Percentiles rank a stretch among this genome's conserved stretches.
Conservation (phyloP, 495 filamentous ascomycete genomes). For the Xylaria castorea region DNA sequence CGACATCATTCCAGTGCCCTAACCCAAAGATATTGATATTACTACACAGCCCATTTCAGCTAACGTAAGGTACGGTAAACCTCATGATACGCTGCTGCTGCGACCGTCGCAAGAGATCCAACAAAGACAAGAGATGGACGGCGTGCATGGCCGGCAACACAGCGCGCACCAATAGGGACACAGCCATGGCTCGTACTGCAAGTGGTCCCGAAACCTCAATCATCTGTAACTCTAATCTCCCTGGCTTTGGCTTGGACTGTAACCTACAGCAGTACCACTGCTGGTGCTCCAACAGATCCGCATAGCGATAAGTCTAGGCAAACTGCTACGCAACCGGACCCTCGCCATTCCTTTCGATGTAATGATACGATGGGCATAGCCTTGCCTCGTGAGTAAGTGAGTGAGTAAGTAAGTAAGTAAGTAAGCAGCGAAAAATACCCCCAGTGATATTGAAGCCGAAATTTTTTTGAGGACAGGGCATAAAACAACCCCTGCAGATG, state of each 20-base stretch:
- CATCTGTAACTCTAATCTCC: slow-evolving; percentile 20
- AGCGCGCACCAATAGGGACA: slow-evolving; percentile 28
- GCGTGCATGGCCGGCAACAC: slow-evolving; percentile 22
- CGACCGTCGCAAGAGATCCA: slow-evolving; percentile 13
- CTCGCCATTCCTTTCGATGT: slow-evolving; percentile 16
- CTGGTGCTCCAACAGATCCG: slow-evolving; percentile 16
- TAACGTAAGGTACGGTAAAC: slow-evolving; percentile 27
- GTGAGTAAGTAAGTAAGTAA: slow-evolving; percentile 7
- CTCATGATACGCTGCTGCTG: slow-evolving; percentile 24
- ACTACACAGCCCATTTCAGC: slow-evolving; percentile 13
- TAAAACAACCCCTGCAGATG: slow-evolving; percentile 23
- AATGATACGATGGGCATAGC: slow-evolving; percentile 8
- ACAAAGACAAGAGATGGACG: slow-evolving; percentile 13
- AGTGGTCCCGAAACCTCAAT: slow-evolving; percentile 23
- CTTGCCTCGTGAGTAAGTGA: slow-evolving; percentile 6
- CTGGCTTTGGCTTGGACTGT: slow-evolving; percentile 5
- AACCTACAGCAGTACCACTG: slow-evolving; percentile 19
- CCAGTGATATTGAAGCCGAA: neutral
- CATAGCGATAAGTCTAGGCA: slow-evolving; percentile 20
- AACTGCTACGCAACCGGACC: slow-evolving; percentile 16
- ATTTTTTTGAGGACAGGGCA: neutral
- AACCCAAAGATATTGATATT: slow-evolving; percentile 1
- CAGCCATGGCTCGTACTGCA: slow-evolving; percentile 25
- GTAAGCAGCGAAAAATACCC: slow-evolving; percentile 8
- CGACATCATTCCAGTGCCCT: neutral